Base-by-base conservation (phyloP, 2,329 filamentous ascomycete genomes). In the Ophiostoma ulmi region DNA sequence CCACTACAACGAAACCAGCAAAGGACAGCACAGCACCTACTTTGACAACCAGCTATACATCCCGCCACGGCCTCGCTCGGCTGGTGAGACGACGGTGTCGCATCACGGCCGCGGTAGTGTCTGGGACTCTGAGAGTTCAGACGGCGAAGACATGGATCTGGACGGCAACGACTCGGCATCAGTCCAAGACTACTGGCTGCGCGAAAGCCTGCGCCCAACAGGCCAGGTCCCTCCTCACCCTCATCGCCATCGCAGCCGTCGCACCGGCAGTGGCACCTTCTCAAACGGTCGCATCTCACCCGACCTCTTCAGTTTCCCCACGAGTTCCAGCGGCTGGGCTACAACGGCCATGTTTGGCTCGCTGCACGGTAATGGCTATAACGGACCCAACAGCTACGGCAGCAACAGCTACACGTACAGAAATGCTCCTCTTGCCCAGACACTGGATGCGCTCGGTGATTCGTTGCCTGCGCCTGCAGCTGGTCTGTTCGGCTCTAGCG, bases 171-270 rank as follows among this genome's bases (percentile, higher is more conserved):
- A 81, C 38, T 86, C 84, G 1, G 79, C 82, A 0, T 86, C 84
- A 0, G 85, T 82, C 72, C 80, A 67, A 22, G 86, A 88, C 70
- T 85, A 86, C 35, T 88, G 86, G 86, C 81, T 88, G 78, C 82
- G 81, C 7, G 85, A 86, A 75, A 85, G 84, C 69, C 77, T 81
- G 41, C 83, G 83, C 66, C 81, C 83, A 1, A 76, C 77, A 0
- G 75, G 76, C 8, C 72, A 74, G n/a, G 72, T 68, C 0, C 72
- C 77, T 1, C 67, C 66, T 0, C 44, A 48, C 17, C 22, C 52
- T 5, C 31, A 64, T 3, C 52, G 63, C 6, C 66, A 67, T 22
- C 44, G n/a, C 6, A 52, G 48, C 20, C 41, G 44, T 5, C 66
- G 26, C 66, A 68, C 41, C 31, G 65, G 36, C 20, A 67, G 65